Base-by-base conservation (phyloP, 2,329 filamentous ascomycete genomes). In the Fusarium sp. region DNA sequence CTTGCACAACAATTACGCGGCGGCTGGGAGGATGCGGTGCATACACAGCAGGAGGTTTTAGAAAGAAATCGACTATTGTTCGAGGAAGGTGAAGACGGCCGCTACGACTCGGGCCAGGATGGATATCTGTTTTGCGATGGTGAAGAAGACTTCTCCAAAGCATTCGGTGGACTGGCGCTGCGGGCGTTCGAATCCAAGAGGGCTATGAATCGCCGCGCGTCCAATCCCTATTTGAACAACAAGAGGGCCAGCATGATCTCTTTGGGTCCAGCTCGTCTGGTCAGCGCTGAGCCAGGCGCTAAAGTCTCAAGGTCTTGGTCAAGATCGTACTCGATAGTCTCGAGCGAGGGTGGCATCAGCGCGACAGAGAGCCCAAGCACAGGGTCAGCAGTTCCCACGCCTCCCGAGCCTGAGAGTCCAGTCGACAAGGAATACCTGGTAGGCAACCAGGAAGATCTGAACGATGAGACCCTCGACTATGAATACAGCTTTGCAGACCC, bases 11-110 rank as follows among this genome's bases (percentile, higher is more conserved):
- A 81, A 47, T 64, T 83, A 9, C 78, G 76, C 57, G 77, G 76
- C 26, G 80, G 82, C 36, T 83, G 81, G 81, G 80, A 81, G 22
- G 71, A 75, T 19, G 76, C 77, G 2, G 75, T 77, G 8, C 71
- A 72, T 14, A 75, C 78, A 19, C 70, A 81, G 49, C 73, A 77
- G 31, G 74, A 71, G 21, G 74, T 82, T 44, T 67, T 82, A 19
- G 75, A 78, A 57, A 77, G 79, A 40, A 83, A 83, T 36, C 75
- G 75, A 38, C 67, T 71, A 14, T 58, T 76, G 2, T 72, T 74
- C 26, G 70, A 76, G n/a, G 74, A 76, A 28, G 73, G 71, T 4
- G 68, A 75, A 47, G 73, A 76, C 34, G 72, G 69, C 3, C 69
- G 63, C 19, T 55, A 57, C 15, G 73, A 73, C 19, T 53, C 56